Base-by-base conservation (phyloP, 2,329 filamentous ascomycete species). In the Hymenoscyphus infarciens region DNA sequence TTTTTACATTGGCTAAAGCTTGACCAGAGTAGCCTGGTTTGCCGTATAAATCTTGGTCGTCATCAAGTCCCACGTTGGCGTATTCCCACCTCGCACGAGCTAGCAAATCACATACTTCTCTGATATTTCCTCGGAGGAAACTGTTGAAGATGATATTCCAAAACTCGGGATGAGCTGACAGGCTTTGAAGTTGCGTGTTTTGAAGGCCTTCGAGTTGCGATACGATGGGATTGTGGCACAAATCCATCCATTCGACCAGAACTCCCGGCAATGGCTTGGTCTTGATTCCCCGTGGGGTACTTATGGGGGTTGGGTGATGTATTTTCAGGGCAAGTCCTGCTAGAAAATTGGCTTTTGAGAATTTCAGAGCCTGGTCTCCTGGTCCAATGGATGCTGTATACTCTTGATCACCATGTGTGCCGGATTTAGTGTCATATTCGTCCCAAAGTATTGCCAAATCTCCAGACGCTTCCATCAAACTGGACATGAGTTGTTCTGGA, bases 91-190 rank as follows among this genome's bases (percentile, higher is more conserved):
- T 90, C 11, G 91, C 92, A 60, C 86, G 83, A 62, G 82, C 83
- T 56, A 98, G 80, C 31, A 96, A 76, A 56, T 82, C 78, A n/a
- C 88, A 81, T 1, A 88, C 87, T 52, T 85, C 85, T 15, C 75
- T 70, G 53, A 96, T 83, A 63, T 89, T 87, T 52, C 93, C 94
- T 56, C 92, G 89, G 29, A 96, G 79, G 25, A 93, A 80, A 15
- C 87, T 81, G 61, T 85, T 85, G 69, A 88, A 90, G n/a, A 97
- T 79, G 1, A 87, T 87, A 72, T 93, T 90, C 94, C 94, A 98
- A 76, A 92, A 98, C 39, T 89, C 80, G 29, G 82, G 79, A 71
- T 95, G 90, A 53, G 86, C 86, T 1, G 91, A 89, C 25, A 92
- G 91, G 63, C 90, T 90, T 0, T 90, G 90, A 55, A 82, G 81